Percentiles rank a stretch among this genome's conserved stretches.
Conservation (phyloP, 2,329 filamentous ascomycete species). For the Fusarium staphyleae region DNA sequence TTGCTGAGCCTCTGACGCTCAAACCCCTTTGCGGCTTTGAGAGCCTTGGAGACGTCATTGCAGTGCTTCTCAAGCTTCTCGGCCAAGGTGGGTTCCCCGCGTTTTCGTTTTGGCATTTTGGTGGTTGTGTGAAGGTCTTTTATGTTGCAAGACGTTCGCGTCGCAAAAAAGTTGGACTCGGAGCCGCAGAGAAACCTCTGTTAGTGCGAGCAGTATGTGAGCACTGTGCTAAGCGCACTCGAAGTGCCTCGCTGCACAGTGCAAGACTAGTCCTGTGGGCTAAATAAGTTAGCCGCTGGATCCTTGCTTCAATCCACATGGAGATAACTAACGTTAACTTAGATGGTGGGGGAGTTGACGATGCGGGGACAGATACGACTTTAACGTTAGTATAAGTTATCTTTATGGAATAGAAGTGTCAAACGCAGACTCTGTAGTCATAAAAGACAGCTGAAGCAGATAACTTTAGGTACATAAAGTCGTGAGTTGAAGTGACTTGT, state of each 20-base stretch:
- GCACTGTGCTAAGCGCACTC: slow-evolving; percentile 3
- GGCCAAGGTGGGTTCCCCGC: slow-evolving; percentile 55
- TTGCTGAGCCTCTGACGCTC: slow-evolving; percentile 79
- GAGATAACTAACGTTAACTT: too few species aligned
- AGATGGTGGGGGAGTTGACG: slow-evolving; percentile 26
- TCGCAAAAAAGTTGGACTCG: slow-evolving; percentile 31
- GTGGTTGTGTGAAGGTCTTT: slow-evolving; percentile 16
- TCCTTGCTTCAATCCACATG: slow-evolving; percentile 13
- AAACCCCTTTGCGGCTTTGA: slow-evolving; percentile 77
- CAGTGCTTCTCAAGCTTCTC: slow-evolving; percentile 61
- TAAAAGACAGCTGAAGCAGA: too few species aligned
- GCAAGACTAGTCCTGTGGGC: slow-evolving; percentile 1
- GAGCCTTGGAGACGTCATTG: slow-evolving; percentile 68
- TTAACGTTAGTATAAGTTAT: too few species aligned
- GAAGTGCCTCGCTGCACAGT: background rate
- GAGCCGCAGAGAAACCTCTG: slow-evolving; percentile 53
- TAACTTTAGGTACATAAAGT: too few species aligned
- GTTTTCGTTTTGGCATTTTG: slow-evolving; percentile 66
- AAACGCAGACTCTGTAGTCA: too few species aligned
- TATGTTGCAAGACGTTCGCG: slow-evolving; percentile 16
- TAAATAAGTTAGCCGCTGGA: background rate
- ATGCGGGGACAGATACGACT: slow-evolving; percentile 22
- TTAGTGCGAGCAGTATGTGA: slow-evolving; percentile 55
- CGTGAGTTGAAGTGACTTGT: too few species aligned
- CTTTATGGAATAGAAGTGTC: too few species aligned